These are phyloP conservation scores for Ceratobasidium sp. DNA, from an alignment of 1,284 basidiomycete species.

Conservation along the genomic window DNA sequence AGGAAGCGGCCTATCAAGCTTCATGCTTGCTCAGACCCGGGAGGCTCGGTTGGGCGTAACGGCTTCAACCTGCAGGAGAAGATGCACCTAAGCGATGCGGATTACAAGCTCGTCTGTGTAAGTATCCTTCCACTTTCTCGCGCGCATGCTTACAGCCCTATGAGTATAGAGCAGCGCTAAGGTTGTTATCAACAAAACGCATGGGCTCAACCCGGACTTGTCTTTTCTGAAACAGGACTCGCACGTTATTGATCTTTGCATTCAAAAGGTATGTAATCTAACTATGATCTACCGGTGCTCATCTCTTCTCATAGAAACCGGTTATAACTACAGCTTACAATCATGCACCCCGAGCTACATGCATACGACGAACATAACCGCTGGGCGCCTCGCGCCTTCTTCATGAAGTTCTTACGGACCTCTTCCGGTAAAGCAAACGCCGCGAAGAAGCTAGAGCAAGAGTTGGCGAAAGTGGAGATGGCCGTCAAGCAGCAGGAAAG, in stretches of 20 bases:
- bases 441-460: background rate
- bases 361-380: background rate
- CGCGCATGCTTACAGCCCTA: background rate
- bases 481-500: no score
- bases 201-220: no score
- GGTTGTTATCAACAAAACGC: no score
- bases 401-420: background rate
- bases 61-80: background rate
- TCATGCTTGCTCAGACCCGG: background rate
- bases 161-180: background rate
- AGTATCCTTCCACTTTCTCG: background rate
- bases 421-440: background rate
- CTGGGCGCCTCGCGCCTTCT: slow-evolving; percentile 21
- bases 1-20: background rate
- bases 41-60: background rate
- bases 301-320: no score
- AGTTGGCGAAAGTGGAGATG: no score
- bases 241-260: no score
- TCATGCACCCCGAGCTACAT: no score
- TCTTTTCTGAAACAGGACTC: no score
- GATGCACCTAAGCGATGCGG: background rate
- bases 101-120: background rate
- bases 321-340: no score
- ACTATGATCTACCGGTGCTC: background rate
- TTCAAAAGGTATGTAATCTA: no score